These are phyloP conservation scores for Sclerotinia minor DNA, from an alignment of 2,329 filamentous ascomycete genomes.

Conservation along the genomic window DNA sequence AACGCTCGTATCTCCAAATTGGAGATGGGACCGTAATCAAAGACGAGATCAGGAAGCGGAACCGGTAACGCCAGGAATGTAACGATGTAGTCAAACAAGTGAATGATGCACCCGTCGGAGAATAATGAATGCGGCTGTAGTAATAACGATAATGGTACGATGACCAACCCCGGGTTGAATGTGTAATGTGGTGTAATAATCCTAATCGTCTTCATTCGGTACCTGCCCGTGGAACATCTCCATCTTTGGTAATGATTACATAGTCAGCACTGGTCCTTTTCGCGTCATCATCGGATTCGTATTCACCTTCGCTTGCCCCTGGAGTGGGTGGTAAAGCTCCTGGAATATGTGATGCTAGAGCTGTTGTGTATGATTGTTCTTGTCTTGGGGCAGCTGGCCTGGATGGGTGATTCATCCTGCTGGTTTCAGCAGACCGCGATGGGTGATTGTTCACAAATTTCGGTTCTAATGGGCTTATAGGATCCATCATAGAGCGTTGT, in stretches of 20 bases:
- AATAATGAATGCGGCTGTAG: conserved; percentile 11
- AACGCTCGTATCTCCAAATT: conserved; percentile 28
- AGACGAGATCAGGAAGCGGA: conserved; percentile 14
- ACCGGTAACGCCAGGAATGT: conserved; percentile 22
- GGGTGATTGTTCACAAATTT: conserved; percentile 16
- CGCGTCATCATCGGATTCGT: conserved; percentile 34
- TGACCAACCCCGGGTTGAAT: not conserved
- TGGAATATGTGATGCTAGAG: conserved; percentile 30
- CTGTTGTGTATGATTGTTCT: conserved; percentile 15
- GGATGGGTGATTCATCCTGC: conserved; percentile 6
- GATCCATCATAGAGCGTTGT: not conserved
- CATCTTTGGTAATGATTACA: conserved; percentile 32
- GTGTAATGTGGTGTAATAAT: conserved; percentile 16
- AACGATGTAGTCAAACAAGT: conserved; percentile 19
- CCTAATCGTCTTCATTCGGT: conserved; percentile 22
- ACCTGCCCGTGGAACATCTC: conserved; percentile 29
- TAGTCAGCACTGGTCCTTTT: conserved; percentile 34
- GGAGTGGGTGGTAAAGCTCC: conserved; percentile 41
- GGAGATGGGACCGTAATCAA: conserved; percentile 13
- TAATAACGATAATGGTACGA: conserved; percentile 19
- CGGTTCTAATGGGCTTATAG: conserved; percentile 21
- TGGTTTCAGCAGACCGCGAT: not conserved
- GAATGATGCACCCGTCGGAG: conserved; percentile 23
- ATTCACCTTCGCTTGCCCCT: conserved; percentile 43
- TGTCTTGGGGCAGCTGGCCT: conserved; percentile 16